Evolutionary conservation across 495 filamentous ascomycete genomes (phyloP).

Genomic region (Talaromyces adpressus): DNA sequence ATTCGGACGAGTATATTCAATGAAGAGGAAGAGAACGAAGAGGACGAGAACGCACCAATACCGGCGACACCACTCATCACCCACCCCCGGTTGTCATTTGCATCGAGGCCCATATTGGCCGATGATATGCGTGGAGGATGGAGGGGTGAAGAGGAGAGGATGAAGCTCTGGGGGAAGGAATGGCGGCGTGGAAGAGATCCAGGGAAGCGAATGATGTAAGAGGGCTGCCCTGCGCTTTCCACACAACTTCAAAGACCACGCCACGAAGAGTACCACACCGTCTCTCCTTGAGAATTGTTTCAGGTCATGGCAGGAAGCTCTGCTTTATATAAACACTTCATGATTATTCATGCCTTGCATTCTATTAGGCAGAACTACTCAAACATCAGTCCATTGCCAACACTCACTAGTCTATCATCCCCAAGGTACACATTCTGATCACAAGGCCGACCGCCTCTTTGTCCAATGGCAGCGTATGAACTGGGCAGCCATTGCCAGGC

Average conservation of each 20-base stretch:
- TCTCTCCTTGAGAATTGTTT: neutral
- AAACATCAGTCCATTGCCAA: neutral
- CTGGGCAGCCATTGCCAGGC: too few species aligned
- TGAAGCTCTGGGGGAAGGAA: neutral
- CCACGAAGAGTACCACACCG: neutral
- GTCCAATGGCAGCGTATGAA: neutral
- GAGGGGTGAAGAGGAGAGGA: constrained; percentile 11
- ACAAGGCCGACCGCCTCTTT: neutral
- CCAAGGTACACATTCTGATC: constrained; percentile 4
- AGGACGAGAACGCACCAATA: constrained; percentile 56
- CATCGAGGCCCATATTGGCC: constrained; percentile 35
- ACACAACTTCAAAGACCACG: neutral
- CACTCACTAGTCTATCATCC: neutral
- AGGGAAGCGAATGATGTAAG: neutral
- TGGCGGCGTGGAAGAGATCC: neutral
- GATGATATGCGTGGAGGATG: constrained; percentile 19
- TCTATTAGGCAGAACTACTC: neutral
- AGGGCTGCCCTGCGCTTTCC: neutral
- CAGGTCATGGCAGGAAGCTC: neutral
- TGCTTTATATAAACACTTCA: neutral
- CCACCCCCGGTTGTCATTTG: constrained; percentile 90
- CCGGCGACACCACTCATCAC: constrained; percentile 84
- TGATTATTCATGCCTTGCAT: neutral
- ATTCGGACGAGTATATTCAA: neutral
- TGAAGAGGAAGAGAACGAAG: too few species aligned